A percentile compares a stretch with the other conserved stretches of the same genome.
Conservation (phyloP, 768 basidiomycete species). For the Amanita phalloides region DNA sequence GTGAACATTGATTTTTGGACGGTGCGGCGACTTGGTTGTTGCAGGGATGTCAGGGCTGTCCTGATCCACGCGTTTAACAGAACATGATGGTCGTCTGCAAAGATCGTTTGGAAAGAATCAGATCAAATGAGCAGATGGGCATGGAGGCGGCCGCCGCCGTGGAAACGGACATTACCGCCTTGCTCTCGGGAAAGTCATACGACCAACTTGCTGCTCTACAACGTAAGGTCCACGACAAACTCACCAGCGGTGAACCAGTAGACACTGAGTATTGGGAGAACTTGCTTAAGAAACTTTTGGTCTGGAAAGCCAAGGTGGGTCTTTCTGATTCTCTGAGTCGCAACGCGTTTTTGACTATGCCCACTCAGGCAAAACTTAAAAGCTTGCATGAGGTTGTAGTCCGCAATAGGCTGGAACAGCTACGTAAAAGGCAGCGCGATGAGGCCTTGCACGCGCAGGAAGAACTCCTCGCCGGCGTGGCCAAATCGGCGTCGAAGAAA, state of each 20-base stretch:
- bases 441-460: constrained; percentile 92
- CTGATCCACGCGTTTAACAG: constrained; percentile 24
- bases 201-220: constrained; percentile 79
- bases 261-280: constrained; percentile 99
- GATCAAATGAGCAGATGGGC: constrained; percentile 48
- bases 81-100: constrained; percentile 98
- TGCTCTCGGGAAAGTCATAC: constrained; percentile 80
- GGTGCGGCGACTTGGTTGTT: constrained; percentile 30
- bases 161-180: constrained; percentile 70
- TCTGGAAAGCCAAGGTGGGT: constrained; percentile 91
- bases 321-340: neutral
- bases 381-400: constrained; percentile 93
- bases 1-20: constrained; percentile 97
- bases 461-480: constrained; percentile 77
- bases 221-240: constrained; percentile 77
- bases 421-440: constrained; percentile 91
- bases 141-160: constrained; percentile 70
- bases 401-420: constrained; percentile 89
- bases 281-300: constrained; percentile 81
- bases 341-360: neutral
- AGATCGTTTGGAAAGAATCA: constrained; percentile 74
- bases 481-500: constrained; percentile 38
- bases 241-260: constrained; percentile 85
- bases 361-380: constrained; percentile 73
- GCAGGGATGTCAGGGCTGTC: neutral